Evolutionary conservation across 208 protist genomes (phyloP), one percentile per base, ranked within the genome.

Genomic region (Acanthamoeba castellanii): DNA sequence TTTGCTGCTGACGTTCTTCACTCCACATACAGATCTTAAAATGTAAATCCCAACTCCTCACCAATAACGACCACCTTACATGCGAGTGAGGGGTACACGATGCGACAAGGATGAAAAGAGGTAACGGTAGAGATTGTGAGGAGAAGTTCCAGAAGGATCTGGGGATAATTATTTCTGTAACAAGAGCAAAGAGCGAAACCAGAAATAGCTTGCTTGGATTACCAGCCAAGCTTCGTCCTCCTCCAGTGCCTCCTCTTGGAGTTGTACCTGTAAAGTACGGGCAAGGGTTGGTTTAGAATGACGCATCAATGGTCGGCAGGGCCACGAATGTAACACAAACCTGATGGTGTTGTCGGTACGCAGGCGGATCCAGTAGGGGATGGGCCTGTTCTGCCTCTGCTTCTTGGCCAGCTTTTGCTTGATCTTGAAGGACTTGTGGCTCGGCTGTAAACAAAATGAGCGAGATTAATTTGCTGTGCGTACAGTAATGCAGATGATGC

Each of bases 291-390:
- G 37, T 25, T 88, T 64, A 66, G 42, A 94, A 89, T 74, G 16
- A 25, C 2, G 37, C 37, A 42, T 42, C 1, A 42, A 42, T 42
- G 1, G 37, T 1, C 37, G 37, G 37, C 37, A 57, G 14, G 32
- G 70, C 1, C 2, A n/a, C 81, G 0, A 82, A 37, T 13, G 30
- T 9, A 89, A 13, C 30, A 59, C 16, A 11, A 82, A 98, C 97
- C 97, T 95, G 95, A 98, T 98, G 90, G 94, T 98, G 97, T 98
- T 98, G 94, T 96, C 98, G 59, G 98, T 98, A 78, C 97, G 95
- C 52, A 98, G 81, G 70, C 98, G 97, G 93, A 98, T 98, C 98
- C 98, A 98, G 94, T 98, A 97, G 64, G 98, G 98, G 72, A 98
- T 96, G 64, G 97, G 97, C 72, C 97, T 92, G 96, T 98, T 98